These are phyloP conservation scores for Camellia sinensis DNA, from an alignment of 148 eudicot species.

Conservation along the genomic window DNA sequence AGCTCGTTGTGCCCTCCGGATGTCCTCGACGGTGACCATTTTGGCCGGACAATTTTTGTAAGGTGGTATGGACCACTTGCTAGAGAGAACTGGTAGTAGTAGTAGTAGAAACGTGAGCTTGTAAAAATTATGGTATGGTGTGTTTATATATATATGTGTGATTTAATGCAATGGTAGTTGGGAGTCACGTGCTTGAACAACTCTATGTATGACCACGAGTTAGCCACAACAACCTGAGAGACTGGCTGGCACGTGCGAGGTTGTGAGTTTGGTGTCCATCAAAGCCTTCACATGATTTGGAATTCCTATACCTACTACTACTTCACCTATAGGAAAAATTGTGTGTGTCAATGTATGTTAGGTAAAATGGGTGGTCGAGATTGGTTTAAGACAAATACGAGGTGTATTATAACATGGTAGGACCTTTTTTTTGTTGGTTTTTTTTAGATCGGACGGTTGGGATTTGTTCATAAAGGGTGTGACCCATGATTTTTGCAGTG, in stretches of 20 bases:
- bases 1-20: conserved; percentile 35
- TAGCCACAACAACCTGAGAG: background rate
- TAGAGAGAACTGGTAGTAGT: background rate
- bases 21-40: conserved; percentile 45
- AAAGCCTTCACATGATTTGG: conserved; percentile 5
- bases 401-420: background rate
- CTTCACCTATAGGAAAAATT: background rate
- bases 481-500: background rate
- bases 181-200: conserved; percentile 7
- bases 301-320: background rate
- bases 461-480: background rate
- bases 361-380: conserved; percentile 7
- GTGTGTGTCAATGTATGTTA: background rate
- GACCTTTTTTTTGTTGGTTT: background rate
- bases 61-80: background rate
- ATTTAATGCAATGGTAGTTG: background rate
- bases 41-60: background rate
- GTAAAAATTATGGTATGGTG: background rate
- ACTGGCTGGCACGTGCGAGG: background rate
- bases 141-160: background rate
- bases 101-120: background rate
- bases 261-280: background rate
- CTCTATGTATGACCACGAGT: too few relatives aligned
- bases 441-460: background rate
- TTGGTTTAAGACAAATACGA: background rate